Evolutionary conservation across 2,329 filamentous ascomycete genomes (phyloP).

Genomic region (Chlorencoelia australis): DNA sequence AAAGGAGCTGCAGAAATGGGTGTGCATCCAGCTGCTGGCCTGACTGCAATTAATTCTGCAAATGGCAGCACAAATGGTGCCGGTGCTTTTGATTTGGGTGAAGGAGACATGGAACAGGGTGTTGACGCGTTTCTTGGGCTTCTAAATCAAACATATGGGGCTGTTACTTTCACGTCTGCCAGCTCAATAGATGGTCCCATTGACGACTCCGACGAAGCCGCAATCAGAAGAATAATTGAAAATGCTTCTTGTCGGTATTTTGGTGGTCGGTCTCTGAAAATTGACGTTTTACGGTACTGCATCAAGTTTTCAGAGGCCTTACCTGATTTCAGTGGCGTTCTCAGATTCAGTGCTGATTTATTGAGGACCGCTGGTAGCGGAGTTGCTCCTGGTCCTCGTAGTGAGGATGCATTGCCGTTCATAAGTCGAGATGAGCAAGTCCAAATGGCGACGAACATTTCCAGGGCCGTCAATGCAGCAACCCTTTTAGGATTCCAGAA

Average conservation of each 20-base stretch:
- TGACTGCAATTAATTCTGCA: conserved; percentile 58
- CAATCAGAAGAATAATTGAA: conserved; percentile 47
- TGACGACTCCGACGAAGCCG: conserved; percentile 41
- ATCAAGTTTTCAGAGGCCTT: conserved; percentile 90
- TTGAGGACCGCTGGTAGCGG: conserved; percentile 74
- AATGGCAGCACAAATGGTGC: conserved; percentile 40
- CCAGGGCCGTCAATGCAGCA: conserved; percentile 70
- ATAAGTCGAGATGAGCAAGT: conserved; percentile 77
- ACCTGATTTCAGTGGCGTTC: conserved; percentile 82
- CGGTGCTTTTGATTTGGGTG: conserved; percentile 49
- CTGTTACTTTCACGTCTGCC: conserved; percentile 32
- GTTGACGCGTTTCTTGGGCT: conserved; percentile 53
- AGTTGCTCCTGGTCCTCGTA: conserved; percentile 60
- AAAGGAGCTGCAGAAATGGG: conserved; percentile 92
- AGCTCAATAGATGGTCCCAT: conserved; percentile 7
- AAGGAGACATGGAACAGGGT: conserved; percentile 55
- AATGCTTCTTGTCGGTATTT: conserved; percentile 54
- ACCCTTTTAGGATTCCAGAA: conserved; percentile 61
- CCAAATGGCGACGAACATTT: conserved; percentile 74
- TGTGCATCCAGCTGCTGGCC: conserved; percentile 82
- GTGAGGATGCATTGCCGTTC: conserved; percentile 58
- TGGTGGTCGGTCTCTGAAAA: conserved; percentile 70
- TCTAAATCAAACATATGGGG: conserved; percentile 53
- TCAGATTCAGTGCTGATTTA: conserved; percentile 76
- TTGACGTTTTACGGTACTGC: conserved; percentile 80